A percentile compares a stretch with the other conserved stretches of the same genome.
Evolutionary conservation across 2,329 filamentous ascomycete genomes (phyloP).

Genomic region (Aspergillus fumigatus): DNA sequence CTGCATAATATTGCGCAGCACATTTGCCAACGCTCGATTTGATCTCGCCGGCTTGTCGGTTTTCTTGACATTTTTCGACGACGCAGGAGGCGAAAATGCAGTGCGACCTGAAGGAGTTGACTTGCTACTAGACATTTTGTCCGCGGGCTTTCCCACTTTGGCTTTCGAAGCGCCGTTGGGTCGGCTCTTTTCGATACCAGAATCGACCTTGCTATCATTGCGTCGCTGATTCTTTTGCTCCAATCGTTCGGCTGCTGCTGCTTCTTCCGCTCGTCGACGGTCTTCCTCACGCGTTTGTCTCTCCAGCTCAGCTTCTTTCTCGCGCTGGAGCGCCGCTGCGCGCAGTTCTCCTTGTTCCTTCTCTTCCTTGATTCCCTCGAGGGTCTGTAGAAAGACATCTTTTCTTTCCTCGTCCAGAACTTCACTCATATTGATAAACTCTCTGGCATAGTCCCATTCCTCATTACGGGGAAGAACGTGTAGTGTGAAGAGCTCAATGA

Average conservation of each 20-base stretch:
- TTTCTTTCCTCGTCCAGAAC: constrained; percentile 88
- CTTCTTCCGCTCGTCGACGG: constrained; percentile 34
- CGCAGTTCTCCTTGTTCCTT: constrained; percentile 66
- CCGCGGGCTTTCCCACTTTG: constrained; percentile 20
- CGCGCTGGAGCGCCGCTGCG: constrained; percentile 59
- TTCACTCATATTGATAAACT: constrained; percentile 82
- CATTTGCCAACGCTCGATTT: constrained; percentile 40
- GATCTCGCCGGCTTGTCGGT: constrained; percentile 34
- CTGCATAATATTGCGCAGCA: constrained; percentile 47
- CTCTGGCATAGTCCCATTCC: constrained; percentile 91
- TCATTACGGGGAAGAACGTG: constrained; percentile 91
- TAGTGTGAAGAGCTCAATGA: constrained; percentile 90
- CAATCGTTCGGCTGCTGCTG: constrained; percentile 38
- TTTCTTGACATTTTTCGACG: constrained; percentile 38
- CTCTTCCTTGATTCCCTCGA: constrained; percentile 80
- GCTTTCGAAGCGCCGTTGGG: constrained; percentile 31
- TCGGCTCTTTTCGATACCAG: constrained; percentile 59
- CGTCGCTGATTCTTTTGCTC: constrained; percentile 40
- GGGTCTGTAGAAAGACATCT: constrained; percentile 80
- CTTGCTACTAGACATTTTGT: constrained; percentile 23
- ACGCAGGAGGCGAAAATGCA: constrained; percentile 27
- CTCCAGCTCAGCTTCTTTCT: constrained; percentile 52
- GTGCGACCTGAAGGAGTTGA: constrained; percentile 25
- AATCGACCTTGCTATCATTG: constrained; percentile 64
- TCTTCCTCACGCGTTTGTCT: constrained; percentile 44